A percentile compares a stretch with the other conserved stretches of the same genome.
Conservation (phyloP, 2,329 filamentous ascomycete species). For the Hypocrella siamensis region DNA sequence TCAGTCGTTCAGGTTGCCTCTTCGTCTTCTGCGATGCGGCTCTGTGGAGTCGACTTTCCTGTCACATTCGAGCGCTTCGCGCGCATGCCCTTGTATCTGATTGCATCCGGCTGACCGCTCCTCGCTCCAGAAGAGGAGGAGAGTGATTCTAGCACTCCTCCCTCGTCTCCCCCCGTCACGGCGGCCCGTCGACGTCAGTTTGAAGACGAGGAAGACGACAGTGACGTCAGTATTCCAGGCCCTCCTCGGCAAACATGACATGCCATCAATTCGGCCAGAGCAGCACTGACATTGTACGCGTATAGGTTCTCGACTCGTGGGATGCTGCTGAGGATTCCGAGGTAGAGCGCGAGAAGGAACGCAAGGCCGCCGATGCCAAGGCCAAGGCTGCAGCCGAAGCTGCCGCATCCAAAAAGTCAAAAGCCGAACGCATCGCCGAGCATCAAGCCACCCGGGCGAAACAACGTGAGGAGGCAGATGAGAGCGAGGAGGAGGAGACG, state of each 20-base stretch:
- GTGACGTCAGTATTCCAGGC: constrained; percentile 45
- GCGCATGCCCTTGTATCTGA: constrained; percentile 1
- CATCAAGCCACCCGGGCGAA: constrained; percentile 46
- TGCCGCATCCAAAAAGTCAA: constrained; percentile 80
- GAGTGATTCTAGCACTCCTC: constrained; percentile 18
- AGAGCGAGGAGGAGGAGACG: constrained; percentile 52
- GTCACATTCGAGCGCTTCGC: constrained; percentile 1
- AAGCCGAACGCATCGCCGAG: constrained; percentile 73
- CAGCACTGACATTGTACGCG: not conserved
- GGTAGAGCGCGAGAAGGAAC: constrained; percentile 86
- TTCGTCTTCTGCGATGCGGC: not conserved
- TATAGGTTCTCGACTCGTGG: constrained; percentile 85
- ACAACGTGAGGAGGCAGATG: constrained; percentile 34
- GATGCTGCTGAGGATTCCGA: constrained; percentile 95
- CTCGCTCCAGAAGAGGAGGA: constrained; percentile 21
- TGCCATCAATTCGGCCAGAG: no score
- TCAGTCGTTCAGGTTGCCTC: not conserved
- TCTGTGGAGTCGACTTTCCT: constrained; percentile 3
- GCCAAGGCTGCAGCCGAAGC: constrained; percentile 81
- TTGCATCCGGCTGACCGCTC: constrained; percentile 9
- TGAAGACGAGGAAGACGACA: constrained; percentile 79
- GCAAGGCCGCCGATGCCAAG: constrained; percentile 72
- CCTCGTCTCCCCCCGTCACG: constrained; percentile 21
- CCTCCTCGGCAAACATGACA: no score
- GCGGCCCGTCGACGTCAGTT: constrained; percentile 45